Base-by-base conservation (phyloP, 805 yeast genomes). In the Metschnikowia cerradonensis region DNA sequence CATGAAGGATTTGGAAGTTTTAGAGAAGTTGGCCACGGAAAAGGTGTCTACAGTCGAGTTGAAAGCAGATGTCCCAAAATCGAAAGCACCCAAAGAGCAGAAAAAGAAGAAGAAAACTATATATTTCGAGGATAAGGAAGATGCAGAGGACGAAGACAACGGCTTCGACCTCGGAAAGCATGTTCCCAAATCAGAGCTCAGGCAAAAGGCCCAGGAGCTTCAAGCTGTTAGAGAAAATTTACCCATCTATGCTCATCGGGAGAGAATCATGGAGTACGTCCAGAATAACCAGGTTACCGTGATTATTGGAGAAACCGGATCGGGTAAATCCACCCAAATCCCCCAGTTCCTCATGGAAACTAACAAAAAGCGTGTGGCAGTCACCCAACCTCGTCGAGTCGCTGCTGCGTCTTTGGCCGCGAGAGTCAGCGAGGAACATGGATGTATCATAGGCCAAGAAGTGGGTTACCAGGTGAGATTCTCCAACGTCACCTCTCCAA, bases 371-470 rank as follows among this genome's bases (percentile, higher is more conserved):
- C 74, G 78, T 23, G 83, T 92, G 19, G 98, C 96, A 0, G 92
- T 94, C 6, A 91, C 99, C 0, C 98, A 92, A 71, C 99, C 99
- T 1, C 85, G 99, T 71, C 80, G 98, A 63, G 99, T 92, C 36
- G 98, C 99, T 3, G 99, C 99, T 1, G 89, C 94, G 46, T 90
- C 90, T 53, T 77, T 92, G 64, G 98, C 98, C 0, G 79, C 86
- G 26, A 84, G 99, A 71, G 99, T 92, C 4, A 82, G 97, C 13
- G 89, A 88, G 58, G 99, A 92, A 67, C 76, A 77, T 58, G 96
- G 96, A 0, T 80, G 89, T 51, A 65, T 64, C 5, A 64, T 92
- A 8, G 98, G 99, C 20, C 79, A 78, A 33, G 84, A 80, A 47
- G 96, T 92, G 32, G 99, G 99, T 55, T 92, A 88, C 70, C 84